phyloP scores from a whole-genome alignment of 1,139 yeast genomes.

The Protomyces gravidus region DNA sequence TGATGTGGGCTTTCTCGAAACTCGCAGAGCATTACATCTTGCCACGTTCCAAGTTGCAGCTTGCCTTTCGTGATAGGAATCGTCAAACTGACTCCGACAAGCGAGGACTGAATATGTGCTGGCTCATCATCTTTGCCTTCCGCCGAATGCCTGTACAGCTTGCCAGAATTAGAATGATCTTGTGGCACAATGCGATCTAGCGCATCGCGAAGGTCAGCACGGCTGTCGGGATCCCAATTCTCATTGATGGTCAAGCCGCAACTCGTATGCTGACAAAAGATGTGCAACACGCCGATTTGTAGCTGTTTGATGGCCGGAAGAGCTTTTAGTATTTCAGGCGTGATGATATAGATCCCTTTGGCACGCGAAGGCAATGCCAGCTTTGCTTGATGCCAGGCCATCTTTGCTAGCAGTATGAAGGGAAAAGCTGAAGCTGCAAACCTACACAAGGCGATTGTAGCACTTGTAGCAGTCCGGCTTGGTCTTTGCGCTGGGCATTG shows the following conservation, averaged over 20 bases:
- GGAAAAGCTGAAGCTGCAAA: too few relatives aligned
- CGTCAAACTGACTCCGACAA: constrained; percentile 61
- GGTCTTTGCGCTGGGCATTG: too few relatives aligned
- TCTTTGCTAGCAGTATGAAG: not conserved
- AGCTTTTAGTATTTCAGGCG: constrained; percentile 55
- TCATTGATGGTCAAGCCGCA: constrained; percentile 74
- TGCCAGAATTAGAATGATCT: constrained; percentile 39
- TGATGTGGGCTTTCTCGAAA: constrained; percentile 62
- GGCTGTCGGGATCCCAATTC: constrained; percentile 74
- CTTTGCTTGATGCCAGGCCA: constrained; percentile 2
- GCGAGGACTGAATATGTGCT: constrained; percentile 56
- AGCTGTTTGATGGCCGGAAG: constrained; percentile 59
- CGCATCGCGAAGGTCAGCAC: constrained; percentile 61
- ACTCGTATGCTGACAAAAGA: constrained; percentile 73
- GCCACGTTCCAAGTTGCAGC: constrained; percentile 77
- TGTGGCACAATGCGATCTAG: constrained; percentile 68
- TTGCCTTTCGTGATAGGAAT: constrained; percentile 68
- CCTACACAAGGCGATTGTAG: too few relatives aligned
- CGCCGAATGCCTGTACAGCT: constrained; percentile 55
- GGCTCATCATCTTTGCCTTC: constrained; percentile 80
- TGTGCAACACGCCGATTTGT: constrained; percentile 59
- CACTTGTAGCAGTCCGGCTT: too few relatives aligned
- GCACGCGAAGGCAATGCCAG: constrained; percentile 50
- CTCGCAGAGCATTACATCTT: constrained; percentile 71
- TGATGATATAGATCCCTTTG: constrained; percentile 66